Evolutionary conservation across 2,329 filamentous ascomycete genomes (phyloP).

Genomic region (Aspergillus texensis): DNA sequence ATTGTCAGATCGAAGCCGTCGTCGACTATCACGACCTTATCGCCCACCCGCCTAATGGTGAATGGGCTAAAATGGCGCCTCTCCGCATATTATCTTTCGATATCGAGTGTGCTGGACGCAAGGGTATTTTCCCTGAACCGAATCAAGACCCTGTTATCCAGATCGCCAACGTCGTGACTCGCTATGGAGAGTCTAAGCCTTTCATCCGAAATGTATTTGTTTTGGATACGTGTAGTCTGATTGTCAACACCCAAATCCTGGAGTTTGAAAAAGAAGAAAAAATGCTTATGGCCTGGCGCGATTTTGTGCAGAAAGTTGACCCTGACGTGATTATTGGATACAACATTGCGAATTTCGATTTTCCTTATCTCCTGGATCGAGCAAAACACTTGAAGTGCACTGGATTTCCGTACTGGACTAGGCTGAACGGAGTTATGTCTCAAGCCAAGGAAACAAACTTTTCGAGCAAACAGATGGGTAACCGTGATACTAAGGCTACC

Average conservation of each 20-base stretch:
- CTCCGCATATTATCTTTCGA: conserved; percentile 92
- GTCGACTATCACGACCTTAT: conserved; percentile 82
- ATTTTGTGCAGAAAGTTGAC: conserved; percentile 87
- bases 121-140: conserved; percentile 95
- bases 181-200: conserved; percentile 92
- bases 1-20: conserved; percentile 92
- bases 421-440: conserved; percentile 72
- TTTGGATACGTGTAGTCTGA: conserved; percentile 85
- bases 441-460: conserved; percentile 79
- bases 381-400: conserved; percentile 79
- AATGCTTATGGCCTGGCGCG: conserved; percentile 90
- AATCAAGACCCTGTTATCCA: conserved; percentile 93
- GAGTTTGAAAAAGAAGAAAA: conserved; percentile 79
- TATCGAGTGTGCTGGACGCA: conserved; percentile 97
- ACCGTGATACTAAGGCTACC: conserved; percentile 88
- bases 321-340: conserved; percentile 98
- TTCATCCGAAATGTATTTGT: conserved; percentile 98
- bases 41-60: conserved; percentile 83
- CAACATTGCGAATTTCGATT: conserved; percentile 99
- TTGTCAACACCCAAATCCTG: conserved; percentile 91
- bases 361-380: conserved; percentile 89
- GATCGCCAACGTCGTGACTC: conserved; percentile 93
- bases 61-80: conserved; percentile 98
- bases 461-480: conserved; percentile 98
- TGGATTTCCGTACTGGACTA: conserved; percentile 85